Evolutionary conservation across 805 yeast species (phyloP), one percentile per base, ranked within the genome.

Genomic region (Starmerella stigmatis): DNA sequence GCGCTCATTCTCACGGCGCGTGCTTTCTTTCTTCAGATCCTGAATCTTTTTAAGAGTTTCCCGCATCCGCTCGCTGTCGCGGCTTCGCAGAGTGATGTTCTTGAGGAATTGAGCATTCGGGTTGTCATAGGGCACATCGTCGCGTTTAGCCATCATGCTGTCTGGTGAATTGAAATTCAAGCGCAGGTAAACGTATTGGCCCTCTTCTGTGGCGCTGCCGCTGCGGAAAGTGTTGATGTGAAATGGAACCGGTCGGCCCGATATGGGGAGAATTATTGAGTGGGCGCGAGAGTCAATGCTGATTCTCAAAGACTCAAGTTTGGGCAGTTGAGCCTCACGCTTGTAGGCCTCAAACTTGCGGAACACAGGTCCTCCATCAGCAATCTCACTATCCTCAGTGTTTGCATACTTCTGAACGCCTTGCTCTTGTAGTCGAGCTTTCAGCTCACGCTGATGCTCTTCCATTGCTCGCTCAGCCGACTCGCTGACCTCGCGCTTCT

Each of bases 171-270:
- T 79, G 71, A 89, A 86, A 62, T 89, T 89, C 59, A 89, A 72
- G 64, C 98, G 78, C 58, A 89, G 62, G 60, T 84, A 88, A 1
- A 95, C 86, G 63, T 75, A 86, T 55, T 88, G 96, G 43, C 96
- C 97, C 69, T 92, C 97, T 59, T 92, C 98, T 52, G 81, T 85
- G 59, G 86, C 88, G 10, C 94, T 82, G 41, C 96, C 97, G 60
- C 85, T 88, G 59, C 88, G 89, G 67, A 83, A 88, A 4, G 96
- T 72, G 62, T 86, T 86, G 60, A 89, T 86, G 63, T 89, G 98
- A 71, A 92, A 89, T 20, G 98, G 98, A 43, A 92, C 97, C 1
- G 97, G 96, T 58, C 97, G 74, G 51, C 98, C 98, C 58, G 81
- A 76, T 47, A 89, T 81, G 42, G 98, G 98, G 48, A 89, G 68